Evolutionary conservation across 2,329 filamentous ascomycete species (phyloP).

Genomic region (Fusarium sp.): DNA sequence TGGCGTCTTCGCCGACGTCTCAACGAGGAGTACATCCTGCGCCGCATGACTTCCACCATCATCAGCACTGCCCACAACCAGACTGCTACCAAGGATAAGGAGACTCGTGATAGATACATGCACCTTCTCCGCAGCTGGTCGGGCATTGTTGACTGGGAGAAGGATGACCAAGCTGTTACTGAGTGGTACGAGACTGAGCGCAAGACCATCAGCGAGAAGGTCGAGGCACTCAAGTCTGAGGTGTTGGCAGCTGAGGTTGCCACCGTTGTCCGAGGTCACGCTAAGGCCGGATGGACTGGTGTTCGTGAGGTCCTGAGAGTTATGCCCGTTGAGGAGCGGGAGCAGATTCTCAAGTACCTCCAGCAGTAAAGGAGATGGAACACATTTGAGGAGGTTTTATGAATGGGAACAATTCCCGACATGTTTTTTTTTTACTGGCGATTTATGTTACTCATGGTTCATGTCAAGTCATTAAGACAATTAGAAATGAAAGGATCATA

Average conservation of each 20-base stretch:
- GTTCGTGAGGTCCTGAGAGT: constrained; percentile 87
- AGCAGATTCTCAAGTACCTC: constrained; percentile 76
- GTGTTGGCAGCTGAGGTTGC: constrained; percentile 63
- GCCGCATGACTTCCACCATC: constrained; percentile 75
- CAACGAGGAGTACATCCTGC: constrained; percentile 97
- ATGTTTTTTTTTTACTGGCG: constrained; percentile 38
- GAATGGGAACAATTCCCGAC: constrained; percentile 15
- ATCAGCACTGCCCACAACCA: constrained; percentile 46
- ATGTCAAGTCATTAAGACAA: constrained; percentile 33
- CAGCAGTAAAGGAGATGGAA: constrained; percentile 51
- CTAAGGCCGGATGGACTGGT: constrained; percentile 82
- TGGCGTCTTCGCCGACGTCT: constrained; percentile 97
- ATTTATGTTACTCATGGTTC: constrained; percentile 37
- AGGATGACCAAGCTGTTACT: constrained; percentile 84
- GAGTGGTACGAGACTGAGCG: constrained; percentile 97
- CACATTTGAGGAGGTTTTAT: neutral
- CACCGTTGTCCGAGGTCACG: constrained; percentile 58
- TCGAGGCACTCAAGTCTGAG: constrained; percentile 85
- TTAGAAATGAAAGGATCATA: constrained; percentile 43
- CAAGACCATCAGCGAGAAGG: constrained; percentile 82
- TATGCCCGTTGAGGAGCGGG: constrained; percentile 88
- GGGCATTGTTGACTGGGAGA: constrained; percentile 78
- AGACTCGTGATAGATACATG: constrained; percentile 74
- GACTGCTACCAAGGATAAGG: constrained; percentile 57
- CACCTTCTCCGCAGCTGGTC: constrained; percentile 86